Conservation (phyloP, 108 stramenopile species). For the Hondaea fermentalgiana region DNA sequence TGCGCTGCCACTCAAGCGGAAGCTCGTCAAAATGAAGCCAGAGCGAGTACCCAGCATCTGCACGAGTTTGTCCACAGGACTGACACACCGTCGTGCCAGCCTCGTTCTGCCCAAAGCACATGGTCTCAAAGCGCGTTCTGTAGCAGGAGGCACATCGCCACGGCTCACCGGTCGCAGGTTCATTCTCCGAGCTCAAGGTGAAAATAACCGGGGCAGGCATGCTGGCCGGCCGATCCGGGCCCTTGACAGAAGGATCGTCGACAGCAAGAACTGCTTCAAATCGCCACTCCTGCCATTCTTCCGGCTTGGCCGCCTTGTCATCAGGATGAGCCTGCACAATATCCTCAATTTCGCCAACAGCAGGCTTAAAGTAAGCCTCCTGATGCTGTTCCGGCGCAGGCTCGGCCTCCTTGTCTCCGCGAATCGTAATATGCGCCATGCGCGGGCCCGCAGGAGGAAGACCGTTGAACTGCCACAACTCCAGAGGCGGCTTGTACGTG, state of each 20-base stretch:
- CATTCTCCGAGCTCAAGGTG: not conserved
- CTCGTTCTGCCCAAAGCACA: slow-evolving; percentile 1
- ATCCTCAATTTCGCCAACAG: not conserved
- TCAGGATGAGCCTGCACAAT: not conserved
- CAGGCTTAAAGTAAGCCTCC: not conserved
- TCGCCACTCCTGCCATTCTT: not conserved
- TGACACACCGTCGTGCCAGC: not conserved
- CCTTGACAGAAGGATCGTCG: not conserved
- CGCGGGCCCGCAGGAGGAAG: not conserved
- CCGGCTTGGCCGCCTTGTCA: not conserved
- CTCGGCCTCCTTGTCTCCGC: not conserved
- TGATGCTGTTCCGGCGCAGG: not conserved
- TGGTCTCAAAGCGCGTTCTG: not conserved
- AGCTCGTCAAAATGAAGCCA: not conserved
- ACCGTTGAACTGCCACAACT: not conserved
- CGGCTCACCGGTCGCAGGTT: not conserved
- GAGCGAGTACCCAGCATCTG: not conserved
- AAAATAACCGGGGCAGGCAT: not conserved
- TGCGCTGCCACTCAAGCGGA: not conserved
- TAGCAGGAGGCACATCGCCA: slow-evolving; percentile 10
- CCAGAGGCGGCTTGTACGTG: not conserved
- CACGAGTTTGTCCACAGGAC: not conserved
- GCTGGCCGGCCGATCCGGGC: not conserved
- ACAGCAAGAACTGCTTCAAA: not conserved
- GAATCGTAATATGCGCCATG: not conserved